Evolutionary conservation across 2,329 filamentous ascomycete genomes (phyloP), one percentile per base, ranked within the genome.

Genomic region (Lachnellula arida): DNA sequence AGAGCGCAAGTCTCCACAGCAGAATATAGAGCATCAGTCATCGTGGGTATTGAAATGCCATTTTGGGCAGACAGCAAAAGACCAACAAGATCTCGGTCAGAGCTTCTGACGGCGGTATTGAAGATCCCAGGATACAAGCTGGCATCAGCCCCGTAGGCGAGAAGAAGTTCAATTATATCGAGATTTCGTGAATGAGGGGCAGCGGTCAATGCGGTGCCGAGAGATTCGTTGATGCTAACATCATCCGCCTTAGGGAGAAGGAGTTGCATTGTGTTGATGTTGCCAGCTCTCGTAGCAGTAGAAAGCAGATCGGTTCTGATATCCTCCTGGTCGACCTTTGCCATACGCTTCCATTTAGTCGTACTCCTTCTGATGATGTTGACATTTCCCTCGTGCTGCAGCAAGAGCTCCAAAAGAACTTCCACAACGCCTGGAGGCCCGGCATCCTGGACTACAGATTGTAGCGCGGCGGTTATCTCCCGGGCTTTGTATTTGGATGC

Each of bases 401-500:
- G 8, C 14, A 54, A 25, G 37, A 54, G 23, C n/a, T 34, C 39
- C 17, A n/a, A 22, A 14, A 54, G 28, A 17, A 54, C 53, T 55
- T 55, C 47, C 11, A 55, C 37, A 51, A 51, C 40, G 6, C 47
- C 53, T 9, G 53, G 53, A 22, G 22, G 22, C 32, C 57, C 55
- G 15, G 55, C 57, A 25, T 51, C 60, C 34, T 56, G 55, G 8
- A 63, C 54, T 15, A 60, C 48, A 5, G 57, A 44, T 5, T 28
- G 7, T 6, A 63, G 51, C 40, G 55, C 60, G 11, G 50, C 57
- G 43, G 46, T 59, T 11, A 60, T 52, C 44, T 62, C 61, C 32
- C 59, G 56, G 23, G 59, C 46, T 25, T 52, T 63, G 37, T 59
- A 60, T 19, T 40, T 60, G 9, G 54, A 56, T n/a, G 51, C 51